Evolutionary conservation across 2,329 filamentous ascomycete species (phyloP).

Genomic region (Sporothrix pallida): DNA sequence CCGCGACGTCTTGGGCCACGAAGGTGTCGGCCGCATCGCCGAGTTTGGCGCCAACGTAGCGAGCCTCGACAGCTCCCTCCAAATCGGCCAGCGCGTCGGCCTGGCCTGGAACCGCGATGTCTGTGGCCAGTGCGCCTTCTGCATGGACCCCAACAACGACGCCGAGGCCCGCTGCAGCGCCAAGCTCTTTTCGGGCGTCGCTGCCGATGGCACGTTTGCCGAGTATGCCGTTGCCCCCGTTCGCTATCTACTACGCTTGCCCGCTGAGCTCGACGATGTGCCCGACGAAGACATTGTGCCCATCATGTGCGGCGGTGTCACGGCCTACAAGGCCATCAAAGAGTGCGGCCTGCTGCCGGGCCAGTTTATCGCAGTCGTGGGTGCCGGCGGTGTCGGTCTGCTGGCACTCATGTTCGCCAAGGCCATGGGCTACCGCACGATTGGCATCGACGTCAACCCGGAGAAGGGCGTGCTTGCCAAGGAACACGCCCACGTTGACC

Average conservation of each 20-base stretch:
- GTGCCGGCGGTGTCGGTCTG: slow-evolving; percentile 49
- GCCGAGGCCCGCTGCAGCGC: slow-evolving; percentile 48
- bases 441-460: slow-evolving; percentile 48
- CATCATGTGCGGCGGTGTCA: slow-evolving; percentile 52
- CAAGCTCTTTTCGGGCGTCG: slow-evolving; percentile 45
- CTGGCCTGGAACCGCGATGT: slow-evolving; percentile 49
- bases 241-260: slow-evolving; percentile 45
- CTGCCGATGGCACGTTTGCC: slow-evolving; percentile 49
- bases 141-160: slow-evolving; percentile 40
- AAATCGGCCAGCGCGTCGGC: slow-evolving; percentile 47
- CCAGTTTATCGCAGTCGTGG: slow-evolving; percentile 48
- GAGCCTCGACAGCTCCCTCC: slow-evolving; percentile 39
- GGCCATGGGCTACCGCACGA: slow-evolving; percentile 51
- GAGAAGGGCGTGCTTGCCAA: slow-evolving; percentile 42
- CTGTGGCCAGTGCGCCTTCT: slow-evolving; percentile 46
- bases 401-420: slow-evolving; percentile 49
- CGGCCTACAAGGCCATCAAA: slow-evolving; percentile 52
- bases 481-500: slow-evolving; percentile 45
- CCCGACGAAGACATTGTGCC: slow-evolving; percentile 49
- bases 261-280: slow-evolving; percentile 42
- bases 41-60: slow-evolving; percentile 46
- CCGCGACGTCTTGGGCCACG: slow-evolving; percentile 50
- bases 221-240: slow-evolving; percentile 48
- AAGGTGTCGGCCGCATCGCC: slow-evolving; percentile 51
- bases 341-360: slow-evolving; percentile 43